Evolutionary conservation across 2,329 filamentous ascomycete species (phyloP).

Genomic region (Penicillium hesseltinei): DNA sequence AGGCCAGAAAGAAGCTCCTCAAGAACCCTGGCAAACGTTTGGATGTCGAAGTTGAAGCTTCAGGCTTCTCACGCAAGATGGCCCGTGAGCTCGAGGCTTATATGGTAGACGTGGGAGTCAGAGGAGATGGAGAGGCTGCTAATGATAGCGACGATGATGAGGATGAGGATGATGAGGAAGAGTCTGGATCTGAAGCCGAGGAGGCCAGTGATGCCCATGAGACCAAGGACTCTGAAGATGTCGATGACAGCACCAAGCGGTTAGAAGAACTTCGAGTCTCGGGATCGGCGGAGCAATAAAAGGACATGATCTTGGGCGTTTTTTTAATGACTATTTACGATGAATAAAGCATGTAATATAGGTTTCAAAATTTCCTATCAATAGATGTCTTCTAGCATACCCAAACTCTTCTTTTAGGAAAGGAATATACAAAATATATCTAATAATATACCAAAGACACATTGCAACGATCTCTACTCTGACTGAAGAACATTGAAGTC

Average conservation of each 20-base stretch:
- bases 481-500: not conserved
- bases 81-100: conserved; percentile 88
- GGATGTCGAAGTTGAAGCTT: conserved; percentile 86
- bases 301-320: conserved; percentile 4
- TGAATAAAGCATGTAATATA: conserved; percentile 28
- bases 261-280: conserved; percentile 36
- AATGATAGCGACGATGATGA: conserved; percentile 36
- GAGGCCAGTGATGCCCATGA: conserved; percentile 37
- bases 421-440: not conserved
- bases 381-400: not conserved
- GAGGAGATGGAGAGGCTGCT: conserved; percentile 49
- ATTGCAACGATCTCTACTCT: not conserved
- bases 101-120: conserved; percentile 69
- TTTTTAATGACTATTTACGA: conserved; percentile 30
- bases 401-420: not conserved
- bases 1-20: conserved; percentile 70
- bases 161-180: conserved; percentile 37
- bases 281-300: conserved; percentile 19
- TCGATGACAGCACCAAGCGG: conserved; percentile 30
- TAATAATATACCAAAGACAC: not conserved
- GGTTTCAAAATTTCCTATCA: conserved; percentile 6
- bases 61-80: conserved; percentile 96
- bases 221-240: conserved; percentile 19
- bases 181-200: conserved; percentile 35
- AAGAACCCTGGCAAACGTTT: conserved; percentile 66